phyloP scores from a whole-genome alignment of 2,329 filamentous ascomycete genomes.

The Alternaria gansuensis region DNA sequence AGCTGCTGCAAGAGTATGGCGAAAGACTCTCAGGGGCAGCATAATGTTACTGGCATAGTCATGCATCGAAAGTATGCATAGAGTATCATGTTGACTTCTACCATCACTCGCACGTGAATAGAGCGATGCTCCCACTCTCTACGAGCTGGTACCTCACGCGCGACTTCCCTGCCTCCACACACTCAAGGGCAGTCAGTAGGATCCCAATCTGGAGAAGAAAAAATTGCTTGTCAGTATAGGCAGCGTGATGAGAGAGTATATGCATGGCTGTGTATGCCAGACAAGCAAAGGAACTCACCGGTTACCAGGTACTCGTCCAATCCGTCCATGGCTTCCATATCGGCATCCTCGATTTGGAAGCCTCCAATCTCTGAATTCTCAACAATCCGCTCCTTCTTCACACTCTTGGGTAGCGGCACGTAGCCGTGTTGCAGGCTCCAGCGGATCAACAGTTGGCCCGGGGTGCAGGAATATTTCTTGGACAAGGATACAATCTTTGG shows the following conservation, averaged over 20 bases:
- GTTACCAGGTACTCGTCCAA: slow-evolving; percentile 78
- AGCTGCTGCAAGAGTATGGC: slow-evolving; percentile 2
- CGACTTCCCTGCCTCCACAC: slow-evolving; percentile 26
- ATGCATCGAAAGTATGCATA: not conserved
- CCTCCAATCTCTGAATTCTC: slow-evolving; percentile 70
- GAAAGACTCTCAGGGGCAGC: not conserved
- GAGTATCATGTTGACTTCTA: not conserved
- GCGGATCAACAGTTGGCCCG: slow-evolving; percentile 77
- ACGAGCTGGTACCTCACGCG: slow-evolving; percentile 33
- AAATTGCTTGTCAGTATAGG: slow-evolving; percentile 28
- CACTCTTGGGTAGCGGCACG: slow-evolving; percentile 78
- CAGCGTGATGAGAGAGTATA: slow-evolving; percentile 2
- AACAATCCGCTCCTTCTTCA: slow-evolving; percentile 67
- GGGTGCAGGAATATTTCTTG: slow-evolving; percentile 73
- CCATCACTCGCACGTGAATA: not conserved
- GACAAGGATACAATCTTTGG: slow-evolving; percentile 69
- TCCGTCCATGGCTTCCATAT: slow-evolving; percentile 69
- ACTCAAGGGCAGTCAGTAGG: slow-evolving; percentile 54
- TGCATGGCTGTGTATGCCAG: slow-evolving; percentile 5
- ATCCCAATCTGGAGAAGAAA: slow-evolving; percentile 54
- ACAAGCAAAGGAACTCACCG: slow-evolving; percentile 29
- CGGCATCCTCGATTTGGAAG: slow-evolving; percentile 69
- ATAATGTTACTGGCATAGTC: not conserved
- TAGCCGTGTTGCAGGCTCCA: slow-evolving; percentile 81
- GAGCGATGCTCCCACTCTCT: slow-evolving; percentile 8